phyloP scores from a whole-genome alignment of 2,329 filamentous ascomycete species.

The Xylariomycetidae sp. region DNA sequence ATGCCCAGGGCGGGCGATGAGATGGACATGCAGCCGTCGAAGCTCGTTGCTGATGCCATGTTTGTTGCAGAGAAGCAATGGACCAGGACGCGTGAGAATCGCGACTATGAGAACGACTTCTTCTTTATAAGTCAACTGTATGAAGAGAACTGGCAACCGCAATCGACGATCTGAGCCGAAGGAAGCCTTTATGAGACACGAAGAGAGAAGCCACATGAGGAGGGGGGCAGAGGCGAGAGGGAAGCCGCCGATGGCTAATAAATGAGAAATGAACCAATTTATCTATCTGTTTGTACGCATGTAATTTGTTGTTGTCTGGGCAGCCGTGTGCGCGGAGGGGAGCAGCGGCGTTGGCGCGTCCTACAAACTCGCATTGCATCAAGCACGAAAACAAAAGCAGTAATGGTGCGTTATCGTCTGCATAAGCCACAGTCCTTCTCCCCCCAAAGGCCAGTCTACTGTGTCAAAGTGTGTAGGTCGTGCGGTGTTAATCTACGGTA shows the following conservation, averaged over 20 bases:
- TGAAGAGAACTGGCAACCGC: slow-evolving; percentile 49
- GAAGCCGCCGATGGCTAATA: too few relatives aligned
- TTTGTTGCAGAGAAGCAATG: slow-evolving; percentile 34
- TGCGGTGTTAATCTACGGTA: too few relatives aligned
- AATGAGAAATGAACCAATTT: not conserved
- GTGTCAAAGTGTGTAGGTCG: too few relatives aligned
- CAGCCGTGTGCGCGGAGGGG: too few relatives aligned
- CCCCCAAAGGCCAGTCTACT: too few relatives aligned
- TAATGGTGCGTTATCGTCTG: too few relatives aligned
- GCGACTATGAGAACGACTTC: slow-evolving; percentile 50
- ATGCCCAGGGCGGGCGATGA: not conserved
- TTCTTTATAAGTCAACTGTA: slow-evolving; percentile 58
- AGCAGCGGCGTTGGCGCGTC: not conserved
- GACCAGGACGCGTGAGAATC: slow-evolving; percentile 38
- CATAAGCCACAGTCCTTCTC: too few relatives aligned
- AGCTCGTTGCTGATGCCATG: slow-evolving; percentile 13
- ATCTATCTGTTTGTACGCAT: not conserved
- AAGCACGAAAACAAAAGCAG: slow-evolving; percentile 3
- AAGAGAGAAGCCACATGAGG: too few relatives aligned
- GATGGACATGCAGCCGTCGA: not conserved
- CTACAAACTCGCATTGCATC: slow-evolving; percentile 6
- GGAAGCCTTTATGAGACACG: too few relatives aligned
- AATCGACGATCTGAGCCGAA: slow-evolving; percentile 31
- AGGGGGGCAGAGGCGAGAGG: too few relatives aligned
- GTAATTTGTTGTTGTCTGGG: too few relatives aligned